Conservation (phyloP, 306 rosid genomes). For the Ammopiptanthus mongolicus region DNA sequence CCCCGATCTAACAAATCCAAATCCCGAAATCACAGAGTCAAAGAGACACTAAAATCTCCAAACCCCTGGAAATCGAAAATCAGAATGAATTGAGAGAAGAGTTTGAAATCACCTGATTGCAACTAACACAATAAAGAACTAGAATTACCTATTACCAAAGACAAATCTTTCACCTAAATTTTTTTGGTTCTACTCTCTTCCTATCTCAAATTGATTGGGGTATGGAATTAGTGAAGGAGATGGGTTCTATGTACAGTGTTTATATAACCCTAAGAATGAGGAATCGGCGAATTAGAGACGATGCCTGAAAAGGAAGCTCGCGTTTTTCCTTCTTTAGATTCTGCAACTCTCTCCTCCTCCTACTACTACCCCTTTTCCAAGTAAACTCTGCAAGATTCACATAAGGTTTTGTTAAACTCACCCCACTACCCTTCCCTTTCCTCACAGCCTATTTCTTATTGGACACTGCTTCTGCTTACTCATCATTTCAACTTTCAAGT, state of each 20-base stretch:
- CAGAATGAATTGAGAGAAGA: background rate
- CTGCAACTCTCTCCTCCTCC: no score
- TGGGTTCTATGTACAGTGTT: background rate
- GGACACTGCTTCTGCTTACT: slow-evolving; percentile 9
- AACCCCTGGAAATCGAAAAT: background rate
- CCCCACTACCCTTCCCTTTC: no score
- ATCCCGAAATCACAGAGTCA: background rate
- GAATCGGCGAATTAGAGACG: background rate
- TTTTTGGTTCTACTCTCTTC: no score
- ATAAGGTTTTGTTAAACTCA: background rate
- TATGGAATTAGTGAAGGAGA: background rate
- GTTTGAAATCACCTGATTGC: slow-evolving; percentile 8
- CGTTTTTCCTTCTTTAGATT: background rate
- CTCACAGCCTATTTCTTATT: slow-evolving; percentile 22
- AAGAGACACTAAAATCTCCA: no score
- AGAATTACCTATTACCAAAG: background rate
- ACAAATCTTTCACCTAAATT: background rate
- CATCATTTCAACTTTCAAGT: background rate
- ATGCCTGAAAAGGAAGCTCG: background rate
- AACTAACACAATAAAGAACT: background rate
- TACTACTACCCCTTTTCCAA: slow-evolving; percentile 9
- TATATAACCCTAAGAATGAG: background rate
- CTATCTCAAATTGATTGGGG: no score
- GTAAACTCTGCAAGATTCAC: background rate
- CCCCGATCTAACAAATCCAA: slow-evolving; percentile 29